Conservation (phyloP, 2,329 filamentous ascomycete species). For the Chrysoporthe austroafricana region DNA sequence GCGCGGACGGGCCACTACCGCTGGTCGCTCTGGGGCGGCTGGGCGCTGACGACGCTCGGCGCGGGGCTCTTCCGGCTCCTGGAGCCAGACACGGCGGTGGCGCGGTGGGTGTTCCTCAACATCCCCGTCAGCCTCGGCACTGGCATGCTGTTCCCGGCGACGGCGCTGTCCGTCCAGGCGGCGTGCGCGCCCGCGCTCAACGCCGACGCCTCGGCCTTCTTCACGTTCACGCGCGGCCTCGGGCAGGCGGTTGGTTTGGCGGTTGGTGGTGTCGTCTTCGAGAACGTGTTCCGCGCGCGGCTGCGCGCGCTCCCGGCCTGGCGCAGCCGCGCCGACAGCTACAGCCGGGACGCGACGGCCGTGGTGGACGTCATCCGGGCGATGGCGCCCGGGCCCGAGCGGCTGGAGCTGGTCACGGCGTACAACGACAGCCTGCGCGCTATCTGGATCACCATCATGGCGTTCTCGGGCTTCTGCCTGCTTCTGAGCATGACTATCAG, state of each 20-base stretch:
- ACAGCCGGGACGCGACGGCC: slow-evolving; percentile 61
- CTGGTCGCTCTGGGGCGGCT: slow-evolving; percentile 64
- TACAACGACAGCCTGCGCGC: slow-evolving; percentile 40
- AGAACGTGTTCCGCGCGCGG: slow-evolving; percentile 63
- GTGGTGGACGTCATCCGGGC: slow-evolving; percentile 61
- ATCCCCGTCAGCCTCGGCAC: slow-evolving; percentile 63
- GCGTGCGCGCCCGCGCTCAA: slow-evolving; percentile 50
- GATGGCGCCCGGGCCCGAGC: slow-evolving; percentile 44
- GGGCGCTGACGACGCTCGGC: slow-evolving; percentile 62
- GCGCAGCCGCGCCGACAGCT: slow-evolving; percentile 45
- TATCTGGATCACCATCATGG: slow-evolving; percentile 40
- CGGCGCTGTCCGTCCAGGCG: slow-evolving; percentile 67
- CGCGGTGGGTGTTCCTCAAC: slow-evolving; percentile 64
- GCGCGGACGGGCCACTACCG: slow-evolving; percentile 62
- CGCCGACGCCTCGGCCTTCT: slow-evolving; percentile 65
- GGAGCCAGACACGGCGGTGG: slow-evolving; percentile 50
- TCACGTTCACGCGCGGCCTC: slow-evolving; percentile 67
- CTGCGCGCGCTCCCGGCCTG: slow-evolving; percentile 53
- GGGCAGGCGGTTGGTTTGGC: slow-evolving; percentile 70
- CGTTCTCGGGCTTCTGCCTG: slow-evolving; percentile 35
- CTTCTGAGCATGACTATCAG: slow-evolving; percentile 37
- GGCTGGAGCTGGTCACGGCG: slow-evolving; percentile 37
- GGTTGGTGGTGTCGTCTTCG: slow-evolving; percentile 70
- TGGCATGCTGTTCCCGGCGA: slow-evolving; percentile 67
- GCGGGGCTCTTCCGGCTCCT: slow-evolving; percentile 59